Evolutionary conservation across 495 filamentous ascomycete species (phyloP), one percentile per base, ranked within the genome.

Genomic region (Penicillium robsamsonii): DNA sequence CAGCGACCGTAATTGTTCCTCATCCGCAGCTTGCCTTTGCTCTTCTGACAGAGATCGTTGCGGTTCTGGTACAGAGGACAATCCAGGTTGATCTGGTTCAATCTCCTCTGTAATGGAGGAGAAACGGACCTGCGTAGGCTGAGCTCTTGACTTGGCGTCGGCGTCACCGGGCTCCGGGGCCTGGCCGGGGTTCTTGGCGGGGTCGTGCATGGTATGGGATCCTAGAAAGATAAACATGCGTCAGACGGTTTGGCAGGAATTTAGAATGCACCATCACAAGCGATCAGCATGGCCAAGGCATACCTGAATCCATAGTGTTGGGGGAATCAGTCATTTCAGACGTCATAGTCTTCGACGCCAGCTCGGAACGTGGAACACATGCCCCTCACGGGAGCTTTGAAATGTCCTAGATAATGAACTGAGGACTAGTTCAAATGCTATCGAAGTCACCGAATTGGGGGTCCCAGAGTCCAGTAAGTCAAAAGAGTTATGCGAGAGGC

Each of bases 61-160:
- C 5, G 54, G 25, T 27, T 72, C 70, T 3, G 69, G 65, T 8
- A 66, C 60, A 37, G 78, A 70, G 22, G 70, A 62, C 6, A 57
- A 54, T n/a, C 66, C 58, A 42, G 73, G 63, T 50, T 70, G 57
- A 29, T 75, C 61, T 46, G 62, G 74, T 54, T 85, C 80, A 65
- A 95, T 93, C 70, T 94, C 90, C 71, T 89, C 80, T 56, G 87
- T 84, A 58, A 87, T 79, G 15, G 88, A 87, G 41, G 87, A 89
- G 72, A 96, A 96, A 56, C 90, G 88, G 51, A 96, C 92, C 70
- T 70, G 81, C 71, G 59, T 61, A 49, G 65, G 65, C 47, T 68
- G 73, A 25, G 67, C 60, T 63, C 62, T 72, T 37, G 61, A 64
- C 61, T 70, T 72, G 63, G 67, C 59, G 29, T 75, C 69, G 50